Base-by-base conservation (phyloP, 2,329 filamentous ascomycete species). In the Penicillium italicum region DNA sequence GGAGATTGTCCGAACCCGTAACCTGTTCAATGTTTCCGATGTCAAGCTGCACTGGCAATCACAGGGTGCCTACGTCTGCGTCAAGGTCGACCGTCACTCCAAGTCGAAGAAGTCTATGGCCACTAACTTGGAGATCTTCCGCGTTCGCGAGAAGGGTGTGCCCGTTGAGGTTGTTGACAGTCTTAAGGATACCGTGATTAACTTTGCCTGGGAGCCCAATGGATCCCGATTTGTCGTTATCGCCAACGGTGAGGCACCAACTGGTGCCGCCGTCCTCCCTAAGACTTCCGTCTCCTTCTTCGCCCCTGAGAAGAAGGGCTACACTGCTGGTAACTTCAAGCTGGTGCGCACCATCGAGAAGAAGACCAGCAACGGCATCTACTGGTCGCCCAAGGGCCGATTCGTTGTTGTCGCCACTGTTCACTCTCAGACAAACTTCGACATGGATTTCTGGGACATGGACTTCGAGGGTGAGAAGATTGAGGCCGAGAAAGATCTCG, bases 21-120 rank as follows among this genome's bases (percentile, higher is more conserved):
- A 99, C 73, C 85, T 99, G 43, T 97, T 99, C 85, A 97, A 94
- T 73, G 94, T 99, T 56, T 91, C 90, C 43, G 94, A 99, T 74
- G 94, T 90, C 56, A 99, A 97, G 80, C 85, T 99, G 18, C 94
- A 99, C 82, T 99, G 94, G 94, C 94, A 99, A 78, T 96, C 91
- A 4, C 91, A 97, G 61, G 90, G 87, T 54, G 84, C 88, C 58
- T 99, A 97, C 72, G 86, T 99, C 58, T 97, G 94, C 72, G 93
- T 97, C 75, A 99, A 99, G 84, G 94, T 99, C 55, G 94, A 99
- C 76, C 85, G 94, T 63, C 94, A 99, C 82, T 96, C 91, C 74
- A 99, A 99, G 79, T 97, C 92, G 55, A 97, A 97, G 83, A 99
- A 97, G 79, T 96, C 91, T 3, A 85, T 96, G 68, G 93, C 92